Conservation (phyloP, 2,329 filamentous ascomycete species). For the Tolypocladium endophyticum region DNA sequence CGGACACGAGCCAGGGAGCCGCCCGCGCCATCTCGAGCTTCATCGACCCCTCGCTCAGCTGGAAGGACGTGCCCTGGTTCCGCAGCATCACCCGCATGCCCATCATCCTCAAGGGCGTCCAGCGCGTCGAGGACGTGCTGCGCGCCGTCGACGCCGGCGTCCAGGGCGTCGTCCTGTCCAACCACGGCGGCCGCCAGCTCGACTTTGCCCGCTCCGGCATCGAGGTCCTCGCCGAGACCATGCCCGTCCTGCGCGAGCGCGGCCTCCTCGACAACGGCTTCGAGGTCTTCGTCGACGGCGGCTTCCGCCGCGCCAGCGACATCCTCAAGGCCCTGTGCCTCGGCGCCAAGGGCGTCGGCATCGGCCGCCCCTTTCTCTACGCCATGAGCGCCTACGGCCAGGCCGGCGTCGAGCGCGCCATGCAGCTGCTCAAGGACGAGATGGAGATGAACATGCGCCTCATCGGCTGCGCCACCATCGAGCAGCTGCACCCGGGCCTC, state of each 20-base stretch:
- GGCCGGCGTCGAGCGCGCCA: constrained; percentile 79
- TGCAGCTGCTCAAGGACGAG: constrained; percentile 89
- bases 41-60: constrained; percentile 88
- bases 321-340: constrained; percentile 92
- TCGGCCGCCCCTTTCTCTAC: constrained; percentile 89
- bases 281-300: constrained; percentile 86
- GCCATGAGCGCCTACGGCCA: constrained; percentile 91
- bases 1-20: constrained; percentile 84
- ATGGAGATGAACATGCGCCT: constrained; percentile 99
- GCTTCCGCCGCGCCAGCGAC: constrained; percentile 81
- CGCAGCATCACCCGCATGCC: constrained; percentile 83
- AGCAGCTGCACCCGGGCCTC: constrained; percentile 70
- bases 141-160: constrained; percentile 73
- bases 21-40: constrained; percentile 92
- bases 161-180: constrained; percentile 85
- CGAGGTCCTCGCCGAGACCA: constrained; percentile 86
- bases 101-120: constrained; percentile 91
- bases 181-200: constrained; percentile 90
- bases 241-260: constrained; percentile 69
- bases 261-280: constrained; percentile 52
- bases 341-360: constrained; percentile 84
- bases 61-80: constrained; percentile 95
- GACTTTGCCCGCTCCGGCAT: constrained; percentile 84
- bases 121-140: constrained; percentile 90
- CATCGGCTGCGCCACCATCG: constrained; percentile 66